Base-by-base conservation (phyloP, 495 filamentous ascomycete species). In the Amniculicola lignicola region DNA sequence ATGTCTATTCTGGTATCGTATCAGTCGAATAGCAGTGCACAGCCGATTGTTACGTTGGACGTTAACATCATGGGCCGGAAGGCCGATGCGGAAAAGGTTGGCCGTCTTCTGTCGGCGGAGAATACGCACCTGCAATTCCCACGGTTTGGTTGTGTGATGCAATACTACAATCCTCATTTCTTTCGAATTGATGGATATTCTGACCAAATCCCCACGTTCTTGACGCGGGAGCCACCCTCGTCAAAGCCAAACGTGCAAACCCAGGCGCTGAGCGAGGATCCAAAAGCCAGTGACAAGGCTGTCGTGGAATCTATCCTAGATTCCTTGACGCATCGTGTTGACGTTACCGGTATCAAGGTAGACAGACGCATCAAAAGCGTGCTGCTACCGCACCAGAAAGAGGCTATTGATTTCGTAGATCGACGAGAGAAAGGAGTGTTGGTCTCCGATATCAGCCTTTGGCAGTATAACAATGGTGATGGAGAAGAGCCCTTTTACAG, bases 81-180 rank as follows among this genome's bases (percentile, higher is more conserved):
- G 23, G 2, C 37, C 2, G 37, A 42, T 14, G 37, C 25, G 11
- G 22, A 53, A 12, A 23, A n/a, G 12, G 50, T 35, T 12, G 50
- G 37, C n/a, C 22, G 15, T 11, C 42, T 44, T 6, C 28, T 53
- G 24, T 28, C 37, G 10, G 21, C 42, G 44, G 11, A 7, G 1
- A 15, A 42, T 31, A 29, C 22, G 1, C 44, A 29, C 28, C 50
- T 53, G n/a, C 50, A 53, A 35, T 43, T 16, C 21, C 50, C 50
- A 7, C 21, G 19, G 14, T 53, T 19, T 15, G 50, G 22, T 21
- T 15, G 11, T 11, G 38, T 43, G 10, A 39, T 19, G 10, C 5
- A 28, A 31, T 53, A 53, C 19, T 23, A 21, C 2, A 53, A 53
- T 23, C 50, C 50, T 6, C 50, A 53, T 4, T 53, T 53, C 16